Percentiles rank a stretch among this genome's conserved stretches.
phyloP scores from a whole-genome alignment of 768 basidiomycete genomes.

The Crassisporium funariophilum region DNA sequence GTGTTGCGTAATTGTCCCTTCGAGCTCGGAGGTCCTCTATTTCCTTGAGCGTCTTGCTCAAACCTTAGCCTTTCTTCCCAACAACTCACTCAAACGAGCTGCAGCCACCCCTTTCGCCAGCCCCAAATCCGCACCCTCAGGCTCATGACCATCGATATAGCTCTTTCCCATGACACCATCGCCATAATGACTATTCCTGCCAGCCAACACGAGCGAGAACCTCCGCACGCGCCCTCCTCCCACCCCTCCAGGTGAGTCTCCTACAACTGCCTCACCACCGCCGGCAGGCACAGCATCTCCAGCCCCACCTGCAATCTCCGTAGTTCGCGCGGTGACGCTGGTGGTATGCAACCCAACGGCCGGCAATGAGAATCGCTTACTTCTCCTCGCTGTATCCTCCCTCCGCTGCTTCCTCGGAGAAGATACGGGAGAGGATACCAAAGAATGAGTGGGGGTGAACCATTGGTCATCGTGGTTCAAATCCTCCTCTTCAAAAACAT shows the following conservation, averaged over 20 bases:
- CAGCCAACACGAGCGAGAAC: constrained; percentile 60
- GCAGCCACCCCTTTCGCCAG: constrained; percentile 51
- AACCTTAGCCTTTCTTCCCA: constrained; percentile 39
- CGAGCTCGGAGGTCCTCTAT: no score
- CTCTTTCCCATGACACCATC: constrained; percentile 16
- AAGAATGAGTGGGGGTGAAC: constrained; percentile 18
- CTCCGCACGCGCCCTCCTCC: constrained; percentile 39
- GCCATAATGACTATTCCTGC: constrained; percentile 24
- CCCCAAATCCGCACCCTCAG: constrained; percentile 15
- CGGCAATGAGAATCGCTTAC: constrained; percentile 75
- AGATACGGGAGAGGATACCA: constrained; percentile 25
- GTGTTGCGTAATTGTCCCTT: no score
- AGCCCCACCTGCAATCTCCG: constrained; percentile 31
- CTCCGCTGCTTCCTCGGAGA: constrained; percentile 28
- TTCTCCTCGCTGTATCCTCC: constrained; percentile 64
- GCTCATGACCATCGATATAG: background rate
- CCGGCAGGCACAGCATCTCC: constrained; percentile 16
- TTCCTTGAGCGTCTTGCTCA: no score
- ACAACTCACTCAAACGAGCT: constrained; percentile 54
- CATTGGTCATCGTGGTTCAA: constrained; percentile 14
- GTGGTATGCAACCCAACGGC: constrained; percentile 77
- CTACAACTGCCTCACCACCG: constrained; percentile 13
- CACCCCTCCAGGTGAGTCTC: constrained; percentile 7
- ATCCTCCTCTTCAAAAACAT: constrained; percentile 18
- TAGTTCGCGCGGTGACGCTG: constrained; percentile 64